Percentiles rank a stretch among this genome's conserved stretches.
These are phyloP conservation scores for Komagataella populi DNA, from an alignment of 805 yeast genomes.

Conservation along the genomic window DNA sequence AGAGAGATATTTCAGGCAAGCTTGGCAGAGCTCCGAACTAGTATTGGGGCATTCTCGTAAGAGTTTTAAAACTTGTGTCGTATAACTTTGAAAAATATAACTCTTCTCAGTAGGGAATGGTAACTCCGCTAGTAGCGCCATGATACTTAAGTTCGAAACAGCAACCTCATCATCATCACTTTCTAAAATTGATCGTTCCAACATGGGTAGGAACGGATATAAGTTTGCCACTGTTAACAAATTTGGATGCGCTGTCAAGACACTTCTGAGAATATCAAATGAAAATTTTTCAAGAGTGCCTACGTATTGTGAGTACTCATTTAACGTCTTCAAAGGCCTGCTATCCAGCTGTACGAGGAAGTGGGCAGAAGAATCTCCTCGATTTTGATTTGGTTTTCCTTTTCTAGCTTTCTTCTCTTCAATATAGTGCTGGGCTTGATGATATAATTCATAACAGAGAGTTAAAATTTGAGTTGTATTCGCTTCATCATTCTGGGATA, in stretches of 20 bases:
- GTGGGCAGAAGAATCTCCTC: constrained; percentile 32
- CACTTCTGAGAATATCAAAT: constrained; percentile 60
- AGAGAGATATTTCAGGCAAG: constrained; percentile 62
- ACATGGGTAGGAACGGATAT: constrained; percentile 60
- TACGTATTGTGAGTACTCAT: constrained; percentile 41
- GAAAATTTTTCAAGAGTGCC: constrained; percentile 62
- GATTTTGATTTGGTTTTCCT: constrained; percentile 15
- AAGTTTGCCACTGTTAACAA: constrained; percentile 49
- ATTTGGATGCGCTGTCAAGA: constrained; percentile 47
- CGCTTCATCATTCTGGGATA: constrained; percentile 54
- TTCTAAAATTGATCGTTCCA: constrained; percentile 36
- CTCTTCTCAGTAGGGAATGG: constrained; percentile 45
- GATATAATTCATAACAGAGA: constrained; percentile 61
- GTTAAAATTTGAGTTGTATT: constrained; percentile 44
- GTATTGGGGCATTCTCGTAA: constrained; percentile 71
- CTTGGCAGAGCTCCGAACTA: constrained; percentile 66
- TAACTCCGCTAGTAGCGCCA: constrained; percentile 45
- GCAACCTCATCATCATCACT: constrained; percentile 72
- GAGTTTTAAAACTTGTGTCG: constrained; percentile 45
- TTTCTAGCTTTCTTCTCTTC: constrained; percentile 10
- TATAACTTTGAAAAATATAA: constrained; percentile 39
- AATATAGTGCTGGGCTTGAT: constrained; percentile 28
- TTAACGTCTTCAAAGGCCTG: constrained; percentile 36
- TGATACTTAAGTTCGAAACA: constrained; percentile 48
- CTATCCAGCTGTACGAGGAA: constrained; percentile 65